Evolutionary conservation across 2,329 filamentous ascomycete genomes (phyloP).

Genomic region (Aspergillus awamori): DNA sequence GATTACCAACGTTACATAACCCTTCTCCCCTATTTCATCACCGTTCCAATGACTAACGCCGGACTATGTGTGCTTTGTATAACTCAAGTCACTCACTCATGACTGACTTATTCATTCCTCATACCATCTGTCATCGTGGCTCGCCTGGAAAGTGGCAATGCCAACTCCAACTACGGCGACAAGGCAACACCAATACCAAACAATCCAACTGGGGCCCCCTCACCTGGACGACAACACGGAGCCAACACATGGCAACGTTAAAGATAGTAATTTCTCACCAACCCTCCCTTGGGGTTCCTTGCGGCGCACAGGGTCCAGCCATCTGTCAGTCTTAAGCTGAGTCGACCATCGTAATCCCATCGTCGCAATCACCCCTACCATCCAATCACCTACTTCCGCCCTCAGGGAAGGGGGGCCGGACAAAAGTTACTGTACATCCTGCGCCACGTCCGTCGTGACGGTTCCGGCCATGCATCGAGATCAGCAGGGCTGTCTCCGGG

Average conservation of each 20-base stretch:
- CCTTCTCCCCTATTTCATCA: background rate
- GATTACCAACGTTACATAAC: background rate
- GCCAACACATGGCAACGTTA: slow-evolving; percentile 12
- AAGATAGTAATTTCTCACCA: slow-evolving; percentile 6
- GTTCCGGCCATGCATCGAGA: slow-evolving; percentile 4
- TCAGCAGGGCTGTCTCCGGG: background rate
- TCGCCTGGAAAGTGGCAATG: background rate
- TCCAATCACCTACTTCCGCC: slow-evolving; percentile 10
- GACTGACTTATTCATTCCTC: no score
- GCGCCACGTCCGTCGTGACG: slow-evolving; percentile 13
- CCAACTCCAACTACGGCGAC: background rate
- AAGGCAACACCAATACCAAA: slow-evolving; percentile 4
- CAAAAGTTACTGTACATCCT: slow-evolving; percentile 4
- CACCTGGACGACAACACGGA: slow-evolving; percentile 9
- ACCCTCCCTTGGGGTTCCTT: slow-evolving; percentile 4
- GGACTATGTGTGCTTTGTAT: no score
- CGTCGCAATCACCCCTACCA: background rate
- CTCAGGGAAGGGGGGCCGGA: slow-evolving; percentile 2
- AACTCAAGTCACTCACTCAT: no score
- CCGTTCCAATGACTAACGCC: background rate
- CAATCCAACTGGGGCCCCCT: background rate
- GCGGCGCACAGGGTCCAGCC: slow-evolving; percentile 8
- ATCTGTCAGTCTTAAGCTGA: slow-evolving; percentile 1
- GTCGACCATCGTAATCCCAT: background rate
- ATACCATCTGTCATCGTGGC: no score